A percentile compares a stretch with the other conserved stretches of the same genome.
phyloP scores from a whole-genome alignment of 345 rosid genomes.

The Hypericum perforatum region DNA sequence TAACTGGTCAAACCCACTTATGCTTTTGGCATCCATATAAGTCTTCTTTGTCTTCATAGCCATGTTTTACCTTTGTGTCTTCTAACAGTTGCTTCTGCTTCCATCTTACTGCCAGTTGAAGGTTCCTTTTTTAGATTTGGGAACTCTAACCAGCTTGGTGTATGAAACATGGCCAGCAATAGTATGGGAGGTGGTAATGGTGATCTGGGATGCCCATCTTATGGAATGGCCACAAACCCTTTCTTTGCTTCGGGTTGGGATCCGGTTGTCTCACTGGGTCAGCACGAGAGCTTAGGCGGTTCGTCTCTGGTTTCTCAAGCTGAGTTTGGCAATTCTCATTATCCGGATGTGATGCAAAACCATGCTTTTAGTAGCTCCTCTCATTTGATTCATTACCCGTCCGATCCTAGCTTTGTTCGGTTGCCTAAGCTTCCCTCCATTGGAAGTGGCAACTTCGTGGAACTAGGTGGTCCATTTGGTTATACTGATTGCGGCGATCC shows the following conservation, averaged over 20 bases:
- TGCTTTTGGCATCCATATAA: slow-evolving; percentile 11
- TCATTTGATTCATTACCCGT: slow-evolving; percentile 43
- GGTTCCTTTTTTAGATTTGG: slow-evolving; percentile 17
- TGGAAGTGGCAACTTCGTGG: slow-evolving; percentile 55
- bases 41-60: slow-evolving; percentile 14
- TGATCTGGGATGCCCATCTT: slow-evolving; percentile 41
- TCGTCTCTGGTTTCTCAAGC: slow-evolving; percentile 43
- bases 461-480: slow-evolving; percentile 40
- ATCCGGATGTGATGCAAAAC: slow-evolving; percentile 42
- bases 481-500: slow-evolving; percentile 28
- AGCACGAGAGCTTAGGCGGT: slow-evolving; percentile 34
- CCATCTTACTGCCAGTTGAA: slow-evolving; percentile 9
- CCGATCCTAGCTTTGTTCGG: slow-evolving; percentile 48
- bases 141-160: slow-evolving; percentile 20
- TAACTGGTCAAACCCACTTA: slow-evolving; percentile 41
- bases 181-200: slow-evolving; percentile 33
- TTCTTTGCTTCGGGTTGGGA: slow-evolving; percentile 81
- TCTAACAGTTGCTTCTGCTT: slow-evolving; percentile 17
- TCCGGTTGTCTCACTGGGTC: slow-evolving; percentile 41
- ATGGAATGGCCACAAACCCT: slow-evolving; percentile 30
- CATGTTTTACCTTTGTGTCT: slow-evolving; percentile 17
- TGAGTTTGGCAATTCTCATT: slow-evolving; percentile 46
- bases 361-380: slow-evolving; percentile 39
- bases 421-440: slow-evolving; percentile 43
- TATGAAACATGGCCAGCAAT: slow-evolving; percentile 33